These are phyloP conservation scores for Entomortierella chlamydospora DNA, from an alignment of 192 early-diverging fungal genomes.

Conservation along the genomic window DNA sequence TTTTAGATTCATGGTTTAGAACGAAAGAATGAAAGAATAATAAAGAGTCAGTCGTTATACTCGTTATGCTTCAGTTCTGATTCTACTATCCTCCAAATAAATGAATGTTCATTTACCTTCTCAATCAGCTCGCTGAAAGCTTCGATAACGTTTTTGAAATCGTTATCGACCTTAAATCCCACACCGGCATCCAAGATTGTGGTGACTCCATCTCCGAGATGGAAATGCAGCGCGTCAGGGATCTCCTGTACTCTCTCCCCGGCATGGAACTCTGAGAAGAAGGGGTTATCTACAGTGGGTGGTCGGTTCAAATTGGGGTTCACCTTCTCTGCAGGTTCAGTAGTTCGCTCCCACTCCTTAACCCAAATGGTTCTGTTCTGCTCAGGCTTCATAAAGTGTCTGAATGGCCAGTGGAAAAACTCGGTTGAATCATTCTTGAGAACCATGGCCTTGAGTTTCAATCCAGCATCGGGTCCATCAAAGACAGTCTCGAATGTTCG, in stretches of 20 bases:
- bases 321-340: conserved; percentile 1
- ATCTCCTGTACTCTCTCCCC: conserved; percentile 15
- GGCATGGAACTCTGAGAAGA: conserved; percentile 15
- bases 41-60: neutral
- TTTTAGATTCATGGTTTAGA: neutral
- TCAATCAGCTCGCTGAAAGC: conserved; percentile 19
- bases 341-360: conserved; percentile 47
- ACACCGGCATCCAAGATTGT: conserved; percentile 10
- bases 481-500: conserved; percentile 12
- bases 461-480: conserved; percentile 3
- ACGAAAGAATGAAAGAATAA: neutral
- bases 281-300: conserved; percentile 32
- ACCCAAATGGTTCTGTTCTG: conserved; percentile 46
- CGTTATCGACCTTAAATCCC: conserved; percentile 28
- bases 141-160: conserved; percentile 25
- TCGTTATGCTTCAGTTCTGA: neutral
- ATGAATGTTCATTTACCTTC: conserved; percentile 3
- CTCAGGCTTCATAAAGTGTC: conserved; percentile 9
- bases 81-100: neutral
- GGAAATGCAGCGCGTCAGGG: conserved; percentile 37
- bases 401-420: conserved; percentile 58
- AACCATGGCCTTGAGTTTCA: conserved; percentile 17
- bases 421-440: conserved; percentile 29
- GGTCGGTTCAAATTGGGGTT: neutral
- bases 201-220: conserved; percentile 16